These are phyloP conservation scores for Diutina ranongensis DNA, from an alignment of 1,139 yeast species.

Conservation along the genomic window DNA sequence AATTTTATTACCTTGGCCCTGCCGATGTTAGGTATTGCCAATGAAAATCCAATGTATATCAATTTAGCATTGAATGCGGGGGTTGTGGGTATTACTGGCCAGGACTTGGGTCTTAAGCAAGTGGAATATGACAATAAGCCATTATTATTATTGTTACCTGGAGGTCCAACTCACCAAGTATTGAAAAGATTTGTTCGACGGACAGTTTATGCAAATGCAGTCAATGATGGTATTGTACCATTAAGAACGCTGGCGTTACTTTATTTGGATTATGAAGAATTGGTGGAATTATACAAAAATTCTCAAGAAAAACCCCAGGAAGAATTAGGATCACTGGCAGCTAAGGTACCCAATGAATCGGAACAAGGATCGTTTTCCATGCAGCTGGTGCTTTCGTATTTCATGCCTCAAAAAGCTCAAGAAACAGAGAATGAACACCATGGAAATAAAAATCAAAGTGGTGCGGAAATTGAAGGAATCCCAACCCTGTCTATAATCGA, in stretches of 20 bases:
- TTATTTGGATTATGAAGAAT: conserved; percentile 47
- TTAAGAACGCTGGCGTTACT: conserved; percentile 70
- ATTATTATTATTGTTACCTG: conserved; percentile 58
- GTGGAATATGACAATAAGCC: conserved; percentile 40
- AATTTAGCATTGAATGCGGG: conserved; percentile 82
- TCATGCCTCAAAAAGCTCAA: conserved; percentile 30
- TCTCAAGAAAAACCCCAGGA: neutral
- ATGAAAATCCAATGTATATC: conserved; percentile 83
- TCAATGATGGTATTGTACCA: conserved; percentile 93
- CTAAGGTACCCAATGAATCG: neutral
- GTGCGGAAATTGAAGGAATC: conserved; percentile 14
- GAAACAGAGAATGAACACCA: conserved; percentile 11
- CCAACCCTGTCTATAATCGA: conserved; percentile 76
- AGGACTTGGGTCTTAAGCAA: conserved; percentile 62
- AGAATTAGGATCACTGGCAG: neutral
- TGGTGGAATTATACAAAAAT: conserved; percentile 9
- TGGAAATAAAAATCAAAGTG: conserved; percentile 10
- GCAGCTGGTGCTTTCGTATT: conserved; percentile 33
- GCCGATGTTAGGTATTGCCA: conserved; percentile 74
- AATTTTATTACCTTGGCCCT: conserved; percentile 80
- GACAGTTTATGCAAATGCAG: conserved; percentile 66
- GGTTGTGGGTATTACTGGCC: conserved; percentile 87
- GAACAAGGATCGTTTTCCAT: conserved; percentile 22
- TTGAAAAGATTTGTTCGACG: conserved; percentile 54
- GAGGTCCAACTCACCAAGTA: conserved; percentile 67